Evolutionary conservation across 257 asterid genomes (phyloP).

Genomic region (Nemophila menziesii): DNA sequence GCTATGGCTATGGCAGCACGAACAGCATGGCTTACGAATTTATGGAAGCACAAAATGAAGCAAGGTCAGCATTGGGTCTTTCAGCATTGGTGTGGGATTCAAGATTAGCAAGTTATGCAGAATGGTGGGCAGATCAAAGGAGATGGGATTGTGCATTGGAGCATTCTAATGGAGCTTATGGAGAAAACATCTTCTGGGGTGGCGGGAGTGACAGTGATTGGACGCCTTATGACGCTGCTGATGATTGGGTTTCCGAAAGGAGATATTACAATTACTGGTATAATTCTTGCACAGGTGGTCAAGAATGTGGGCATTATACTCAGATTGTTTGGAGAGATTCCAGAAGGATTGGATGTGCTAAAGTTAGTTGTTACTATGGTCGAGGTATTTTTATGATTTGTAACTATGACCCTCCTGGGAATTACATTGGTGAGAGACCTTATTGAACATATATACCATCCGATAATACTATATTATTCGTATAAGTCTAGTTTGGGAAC

Average conservation of each 20-base stretch:
- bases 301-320: constrained; percentile 43
- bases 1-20: not conserved
- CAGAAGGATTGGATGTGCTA: constrained; percentile 32
- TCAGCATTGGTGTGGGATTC: constrained; percentile 27
- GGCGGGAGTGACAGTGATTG: constrained; percentile 23
- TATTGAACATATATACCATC: too few species aligned
- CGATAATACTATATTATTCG: too few species aligned
- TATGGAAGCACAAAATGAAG: constrained; percentile 29
- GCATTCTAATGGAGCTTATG: constrained; percentile 38
- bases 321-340: constrained; percentile 39
- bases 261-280: constrained; percentile 22
- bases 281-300: constrained; percentile 26
- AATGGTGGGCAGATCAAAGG: constrained; percentile 31
- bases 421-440: constrained; percentile 42
- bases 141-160: constrained; percentile 24
- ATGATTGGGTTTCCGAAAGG: constrained; percentile 34
- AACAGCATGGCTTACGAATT: constrained; percentile 15
- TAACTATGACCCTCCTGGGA: constrained; percentile 47
- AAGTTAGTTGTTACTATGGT: constrained; percentile 20
- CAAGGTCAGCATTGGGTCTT: constrained; percentile 21
- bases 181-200: constrained; percentile 47
- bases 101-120: constrained; percentile 20
- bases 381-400: constrained; percentile 42
- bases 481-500: too few species aligned
- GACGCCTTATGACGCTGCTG: constrained; percentile 33